A percentile compares a stretch with the other conserved stretches of the same genome.
Conservation (phyloP, 371 early-diverging fungal genomes). For the Gilbertella persicaria region DNA sequence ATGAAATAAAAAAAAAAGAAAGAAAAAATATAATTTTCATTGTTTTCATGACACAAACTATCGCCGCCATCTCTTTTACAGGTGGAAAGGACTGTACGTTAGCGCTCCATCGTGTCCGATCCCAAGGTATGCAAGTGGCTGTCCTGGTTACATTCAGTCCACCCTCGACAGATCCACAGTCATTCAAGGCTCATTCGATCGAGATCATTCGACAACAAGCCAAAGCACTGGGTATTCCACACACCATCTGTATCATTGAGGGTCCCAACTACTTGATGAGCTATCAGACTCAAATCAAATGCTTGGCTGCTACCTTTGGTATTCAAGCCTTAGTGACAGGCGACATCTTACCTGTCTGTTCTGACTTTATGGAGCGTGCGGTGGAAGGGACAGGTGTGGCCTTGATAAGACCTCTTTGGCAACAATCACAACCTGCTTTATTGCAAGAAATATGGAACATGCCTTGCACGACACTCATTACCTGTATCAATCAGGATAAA, state of each 20-base stretch:
- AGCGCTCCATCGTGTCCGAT: slow-evolving; percentile 44
- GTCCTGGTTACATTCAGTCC: slow-evolving; percentile 57
- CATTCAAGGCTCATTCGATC: slow-evolving; percentile 57
- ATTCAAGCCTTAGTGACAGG: slow-evolving; percentile 57
- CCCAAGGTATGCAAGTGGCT: slow-evolving; percentile 37
- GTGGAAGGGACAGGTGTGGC: slow-evolving; percentile 44
- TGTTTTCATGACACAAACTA: neutral
- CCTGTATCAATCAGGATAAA: slow-evolving; percentile 48
- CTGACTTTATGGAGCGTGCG: slow-evolving; percentile 61
- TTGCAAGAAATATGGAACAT: slow-evolving; percentile 40
- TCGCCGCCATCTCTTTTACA: slow-evolving; percentile 55
- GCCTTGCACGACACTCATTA: slow-evolving; percentile 45
- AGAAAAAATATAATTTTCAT: neutral
- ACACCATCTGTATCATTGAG: slow-evolving; percentile 35
- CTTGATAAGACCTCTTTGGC: slow-evolving; percentile 59
- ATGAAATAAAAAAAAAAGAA: slow-evolving; percentile 1
- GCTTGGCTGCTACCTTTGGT: slow-evolving; percentile 29
- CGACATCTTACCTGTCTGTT: slow-evolving; percentile 59
- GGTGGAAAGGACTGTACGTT: slow-evolving; percentile 64
- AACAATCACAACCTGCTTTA: slow-evolving; percentile 34
- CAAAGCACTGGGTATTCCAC: slow-evolving; percentile 46
- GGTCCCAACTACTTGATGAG: slow-evolving; percentile 52
- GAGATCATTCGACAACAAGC: slow-evolving; percentile 45
- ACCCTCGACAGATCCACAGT: slow-evolving; percentile 32
- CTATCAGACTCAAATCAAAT: slow-evolving; percentile 44